Evolutionary conservation across 75 land plant genomes (phyloP).

Genomic region (Larix kaempferi): DNA sequence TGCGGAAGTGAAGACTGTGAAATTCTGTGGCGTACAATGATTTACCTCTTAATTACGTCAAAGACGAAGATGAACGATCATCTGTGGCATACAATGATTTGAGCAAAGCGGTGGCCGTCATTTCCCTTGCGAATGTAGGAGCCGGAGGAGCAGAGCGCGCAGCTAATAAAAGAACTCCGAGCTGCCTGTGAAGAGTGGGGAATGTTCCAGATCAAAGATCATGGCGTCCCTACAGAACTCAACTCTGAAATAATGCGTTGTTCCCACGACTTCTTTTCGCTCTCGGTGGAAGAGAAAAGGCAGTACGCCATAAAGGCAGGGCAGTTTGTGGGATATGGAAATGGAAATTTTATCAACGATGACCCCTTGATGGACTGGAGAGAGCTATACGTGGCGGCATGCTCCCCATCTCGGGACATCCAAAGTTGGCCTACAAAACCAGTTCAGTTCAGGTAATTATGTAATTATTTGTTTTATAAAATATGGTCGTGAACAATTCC

Average conservation of each 20-base stretch:
- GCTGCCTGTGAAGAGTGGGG: constrained; percentile 3
- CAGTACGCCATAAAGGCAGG: neutral
- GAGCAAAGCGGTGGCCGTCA: neutral
- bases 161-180: neutral
- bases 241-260: neutral
- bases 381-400: neutral
- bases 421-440: neutral
- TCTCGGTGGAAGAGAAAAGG: neutral
- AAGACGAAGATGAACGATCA: neutral
- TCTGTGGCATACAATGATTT: neutral
- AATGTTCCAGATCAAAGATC: constrained; percentile 10
- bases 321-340: neutral
- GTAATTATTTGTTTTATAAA: too few relatives aligned
- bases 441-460: too few relatives aligned
- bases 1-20: too few relatives aligned
- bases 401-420: neutral
- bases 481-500: too few relatives aligned
- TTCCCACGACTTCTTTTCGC: neutral
- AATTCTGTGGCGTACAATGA: too few relatives aligned
- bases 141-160: neutral
- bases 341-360: neutral
- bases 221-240: neutral
- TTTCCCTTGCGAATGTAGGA: neutral
- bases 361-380: neutral
- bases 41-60: neutral